Evolutionary conservation across 2,329 filamentous ascomycete species (phyloP), one percentile per base, ranked within the genome.

Genomic region (Cryphonectria radicalis): DNA sequence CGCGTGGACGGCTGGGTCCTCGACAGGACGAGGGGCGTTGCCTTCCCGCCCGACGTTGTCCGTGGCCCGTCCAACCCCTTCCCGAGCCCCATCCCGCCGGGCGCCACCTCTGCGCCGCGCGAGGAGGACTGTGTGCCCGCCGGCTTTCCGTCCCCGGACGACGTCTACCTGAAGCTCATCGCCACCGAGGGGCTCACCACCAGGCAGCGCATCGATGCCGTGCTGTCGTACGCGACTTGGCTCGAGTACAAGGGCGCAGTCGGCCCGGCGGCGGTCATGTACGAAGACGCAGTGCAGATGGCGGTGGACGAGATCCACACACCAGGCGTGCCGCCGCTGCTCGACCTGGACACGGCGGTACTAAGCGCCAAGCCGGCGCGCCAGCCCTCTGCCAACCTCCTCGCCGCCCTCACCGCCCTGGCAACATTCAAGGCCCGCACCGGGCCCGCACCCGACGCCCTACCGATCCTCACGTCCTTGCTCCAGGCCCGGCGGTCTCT

Each of bases 381-480:
- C 1, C 77, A 83, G 1, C 88, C 92, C 0, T 93, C 92, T 0
- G 85, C 75, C 7, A 98, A 98, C 77, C 80, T 97, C 1, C 84
- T 98, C 60, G 87, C 87, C 35, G 88, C 92, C 3, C 88, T 93
- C 53, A 97, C 94, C 0, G 91, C 92, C 17, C 84, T 97, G 1
- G 95, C 92, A 4, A 91, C 91, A 19, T 92, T 96, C 81, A 89
- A 91, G 75, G 95, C 95, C 8, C 87, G 89, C 62, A 86, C 85
- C 69, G 91, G 89, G 25, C 88, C 94, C 74, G 78, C 94, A 25
- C 81, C 88, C 8, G 82, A 86, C 4, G 93, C 95, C 1, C 87
- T 98, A 1, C 93, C 95, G 2, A 93, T 97, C 67, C 92, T 97
- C 77, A 86, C 97, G 57, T 97, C 94, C 40, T 84, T 97, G 62